phyloP scores from a whole-genome alignment of 257 asterid species.

The Ocimum tenuiflorum region DNA sequence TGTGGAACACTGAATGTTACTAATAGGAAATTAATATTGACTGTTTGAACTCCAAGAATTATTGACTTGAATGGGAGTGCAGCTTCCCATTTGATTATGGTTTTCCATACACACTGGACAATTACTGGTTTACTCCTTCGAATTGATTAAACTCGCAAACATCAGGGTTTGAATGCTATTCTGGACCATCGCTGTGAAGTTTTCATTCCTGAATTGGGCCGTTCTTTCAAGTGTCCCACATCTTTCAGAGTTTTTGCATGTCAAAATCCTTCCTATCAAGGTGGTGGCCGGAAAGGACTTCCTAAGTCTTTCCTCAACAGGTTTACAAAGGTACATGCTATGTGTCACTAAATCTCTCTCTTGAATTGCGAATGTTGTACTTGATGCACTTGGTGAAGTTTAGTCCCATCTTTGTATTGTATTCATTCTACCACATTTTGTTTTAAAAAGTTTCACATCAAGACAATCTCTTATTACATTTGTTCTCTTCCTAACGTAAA shows the following conservation, averaged over 20 bases:
- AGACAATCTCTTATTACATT: background rate
- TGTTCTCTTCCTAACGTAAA: background rate
- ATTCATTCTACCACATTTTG: too few species aligned
- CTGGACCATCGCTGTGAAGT: constrained; percentile 99
- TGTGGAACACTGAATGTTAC: background rate
- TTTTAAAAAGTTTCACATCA: background rate
- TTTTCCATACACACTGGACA: background rate
- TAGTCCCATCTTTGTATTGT: background rate
- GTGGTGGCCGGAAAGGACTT: constrained; percentile 97
- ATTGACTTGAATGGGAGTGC: constrained; percentile 8
- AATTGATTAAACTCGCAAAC: constrained; percentile 1
- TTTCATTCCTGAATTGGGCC: constrained; percentile 89
- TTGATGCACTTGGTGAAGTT: background rate
- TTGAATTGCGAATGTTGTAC: constrained; percentile 3
- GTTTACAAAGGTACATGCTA: constrained; percentile 69
- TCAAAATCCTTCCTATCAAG: constrained; percentile 92
- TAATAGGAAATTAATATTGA: background rate
- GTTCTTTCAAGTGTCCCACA: constrained; percentile 69
- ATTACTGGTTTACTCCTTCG: constrained; percentile 12
- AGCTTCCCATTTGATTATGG: background rate
- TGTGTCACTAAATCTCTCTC: background rate
- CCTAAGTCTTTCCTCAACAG: constrained; percentile 96
- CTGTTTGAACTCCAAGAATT: too few species aligned
- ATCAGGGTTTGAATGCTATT: constrained; percentile 86
- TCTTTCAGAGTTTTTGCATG: constrained; percentile 95